Evolutionary conservation across 805 yeast genomes (phyloP), one percentile per base, ranked within the genome.

Genomic region (Metschnikowia koreensis): DNA sequence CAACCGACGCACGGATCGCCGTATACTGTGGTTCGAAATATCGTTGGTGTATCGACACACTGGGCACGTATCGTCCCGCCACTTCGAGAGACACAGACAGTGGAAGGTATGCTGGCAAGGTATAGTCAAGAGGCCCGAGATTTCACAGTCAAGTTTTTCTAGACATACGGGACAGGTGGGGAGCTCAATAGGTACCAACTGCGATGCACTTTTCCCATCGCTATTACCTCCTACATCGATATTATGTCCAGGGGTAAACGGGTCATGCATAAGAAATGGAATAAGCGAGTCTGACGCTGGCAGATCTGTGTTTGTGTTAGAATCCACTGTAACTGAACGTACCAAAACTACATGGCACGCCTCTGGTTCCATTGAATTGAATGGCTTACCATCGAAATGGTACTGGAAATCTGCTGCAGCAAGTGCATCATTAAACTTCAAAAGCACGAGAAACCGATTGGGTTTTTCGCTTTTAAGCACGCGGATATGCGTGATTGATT

Each of bases 31-130:
- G 55, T 70, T 72, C n/a, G 73, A 65, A 6, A 68, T 55, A 48
- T 64, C 68, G 50, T 71, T 86, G 1, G 96, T 83, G 61, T 89
- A 89, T 39, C 97, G 73, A 63, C 97, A 91, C 2, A 91, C 92
- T 0, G 97, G 97, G 64, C 97, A 91, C 28, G 88, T 81, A 53
- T 89, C 94, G 64, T 90, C 96, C 51, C 81, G 81, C 97, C 97
- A 91, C 66, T 86, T 87, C 43, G 89, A 83, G 46, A 91, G 73
- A 64, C 97, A 92, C 59, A 81, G 87, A 59, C 96, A 91, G 66
- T 91, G 97, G 67, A 89, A 91, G 0, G 97, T 89, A 65, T 91
- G 97, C 64, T 89, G 97, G 56, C 97, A 92, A 1, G 94, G 91
- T 34, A 89, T 91, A 0, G 97, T 92, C 6, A 90, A 70, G 10